Evolutionary conservation across 345 rosid genomes (phyloP), one percentile per base, ranked within the genome.

Genomic region (Iberis pinnata): DNA sequence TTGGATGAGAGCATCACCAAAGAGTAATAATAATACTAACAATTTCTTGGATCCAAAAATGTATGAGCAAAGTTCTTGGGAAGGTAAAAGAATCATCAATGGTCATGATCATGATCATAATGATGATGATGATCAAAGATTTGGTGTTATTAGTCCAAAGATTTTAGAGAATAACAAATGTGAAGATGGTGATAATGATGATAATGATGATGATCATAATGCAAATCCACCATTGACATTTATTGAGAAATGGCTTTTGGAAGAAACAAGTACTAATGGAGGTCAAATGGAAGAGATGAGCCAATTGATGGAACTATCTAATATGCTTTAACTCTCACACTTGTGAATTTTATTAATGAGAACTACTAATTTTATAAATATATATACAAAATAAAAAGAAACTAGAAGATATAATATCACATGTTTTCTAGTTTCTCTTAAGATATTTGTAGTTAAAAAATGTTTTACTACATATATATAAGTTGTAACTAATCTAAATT

Each of bases 201-300:
- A 58, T 12, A 19, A 53, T 44, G 65, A 58, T 12, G 27, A 68
- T 22, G 70, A 56, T 33, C 37, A 74, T 6, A 58, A 54, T 37
- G 57, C 54, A 26, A 46, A 58, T 31, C 94, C 89, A 36, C 92
- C 90, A 55, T 63, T 93, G 24, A 70, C 95, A 16, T 78, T 78
- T 73, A 89, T 93, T 59, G 97, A 93, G 85, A 93, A 86, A 60
- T 93, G 99, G 97, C 86, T 93, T 18, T 61, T 86, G 72, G 99
- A 88, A 51, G 99, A 92, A 78, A 76, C 70, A 20, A 74, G 61
- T 50, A 50, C 29, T 51, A 18, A n/a, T 27, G 75, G 70, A 13
- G 80, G 75, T 56, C 80, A 71, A 27, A 79, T 61, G 58, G 68
- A 75, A 43, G 85, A 81, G 73, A 79, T 84, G 56, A 73, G 61